Percentiles rank a stretch among this genome's conserved stretches.
phyloP scores from a whole-genome alignment of 2,329 filamentous ascomycete species.

The Diaporthe sp. region DNA sequence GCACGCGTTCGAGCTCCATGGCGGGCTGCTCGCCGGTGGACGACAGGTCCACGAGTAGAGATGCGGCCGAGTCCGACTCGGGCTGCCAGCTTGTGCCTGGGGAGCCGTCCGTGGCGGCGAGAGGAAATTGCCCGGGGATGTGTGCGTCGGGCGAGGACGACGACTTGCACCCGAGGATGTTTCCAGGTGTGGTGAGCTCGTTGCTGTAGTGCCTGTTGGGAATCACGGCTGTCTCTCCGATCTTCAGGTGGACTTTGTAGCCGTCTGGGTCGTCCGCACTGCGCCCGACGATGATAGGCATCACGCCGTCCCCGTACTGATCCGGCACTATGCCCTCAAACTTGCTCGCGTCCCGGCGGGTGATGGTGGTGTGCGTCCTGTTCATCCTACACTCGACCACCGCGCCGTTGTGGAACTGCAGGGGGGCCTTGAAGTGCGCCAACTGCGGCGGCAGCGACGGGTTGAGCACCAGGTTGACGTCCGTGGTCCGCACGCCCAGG shows the following conservation, averaged over 20 bases:
- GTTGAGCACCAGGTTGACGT: background rate
- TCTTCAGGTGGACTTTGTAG: background rate
- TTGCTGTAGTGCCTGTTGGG: background rate
- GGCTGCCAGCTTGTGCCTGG: background rate
- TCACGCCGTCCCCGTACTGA: background rate
- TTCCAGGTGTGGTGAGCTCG: background rate
- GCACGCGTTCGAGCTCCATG: background rate
- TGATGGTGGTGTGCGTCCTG: background rate
- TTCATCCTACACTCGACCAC: constrained; percentile 3
- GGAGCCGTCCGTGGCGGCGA: background rate
- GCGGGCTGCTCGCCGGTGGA: background rate
- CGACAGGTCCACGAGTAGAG: background rate
- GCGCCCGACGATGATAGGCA: background rate
- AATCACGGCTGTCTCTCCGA: background rate
- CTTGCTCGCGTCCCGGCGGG: background rate
- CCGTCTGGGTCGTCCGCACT: background rate
- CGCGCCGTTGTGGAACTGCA: background rate
- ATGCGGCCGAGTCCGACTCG: background rate
- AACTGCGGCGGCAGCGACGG: background rate
- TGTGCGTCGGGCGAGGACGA: background rate
- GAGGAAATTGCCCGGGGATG: background rate
- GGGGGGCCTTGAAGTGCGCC: background rate
- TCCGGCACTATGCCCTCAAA: background rate
- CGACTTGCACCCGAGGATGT: background rate
- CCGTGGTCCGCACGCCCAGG: background rate